phyloP scores from a whole-genome alignment of 2,329 filamentous ascomycete genomes.

The Sporothrix euskadiensis region DNA sequence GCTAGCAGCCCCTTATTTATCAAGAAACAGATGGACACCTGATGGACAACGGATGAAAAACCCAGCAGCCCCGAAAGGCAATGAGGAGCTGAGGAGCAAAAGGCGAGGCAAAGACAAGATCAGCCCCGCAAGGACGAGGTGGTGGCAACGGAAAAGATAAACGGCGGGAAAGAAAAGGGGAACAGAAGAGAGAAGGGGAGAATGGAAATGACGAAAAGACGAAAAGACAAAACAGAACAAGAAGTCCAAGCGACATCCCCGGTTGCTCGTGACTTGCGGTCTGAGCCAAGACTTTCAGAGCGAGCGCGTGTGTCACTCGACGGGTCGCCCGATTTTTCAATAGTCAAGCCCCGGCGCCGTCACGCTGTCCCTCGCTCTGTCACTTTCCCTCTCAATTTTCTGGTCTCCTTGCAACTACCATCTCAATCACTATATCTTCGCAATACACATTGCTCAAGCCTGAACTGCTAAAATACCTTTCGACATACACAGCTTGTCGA shows the following conservation, averaged over 20 bases:
- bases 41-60: not conserved
- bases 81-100: not conserved
- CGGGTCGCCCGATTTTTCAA: not conserved
- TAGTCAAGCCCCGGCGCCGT: not conserved
- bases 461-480: not conserved
- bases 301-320: constrained; percentile 27
- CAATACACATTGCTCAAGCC: not conserved
- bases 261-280: constrained; percentile 4
- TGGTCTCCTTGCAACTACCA: not conserved
- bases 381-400: not conserved
- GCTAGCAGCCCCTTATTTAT: not conserved
- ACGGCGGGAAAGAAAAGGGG: not conserved
- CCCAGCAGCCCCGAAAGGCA: not conserved
- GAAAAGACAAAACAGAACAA: not conserved
- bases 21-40: not conserved
- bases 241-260: not conserved
- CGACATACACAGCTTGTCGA: not conserved
- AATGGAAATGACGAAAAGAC: not conserved
- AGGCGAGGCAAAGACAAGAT: not conserved
- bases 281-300: constrained; percentile 25
- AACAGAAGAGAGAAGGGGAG: not conserved
- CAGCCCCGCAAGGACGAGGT: not conserved
- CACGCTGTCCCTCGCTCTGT: not conserved
- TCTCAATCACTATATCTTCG: not conserved
- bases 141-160: not conserved